Base-by-base conservation (phyloP, 768 basidiomycete species). In the Boletellus ananas region DNA sequence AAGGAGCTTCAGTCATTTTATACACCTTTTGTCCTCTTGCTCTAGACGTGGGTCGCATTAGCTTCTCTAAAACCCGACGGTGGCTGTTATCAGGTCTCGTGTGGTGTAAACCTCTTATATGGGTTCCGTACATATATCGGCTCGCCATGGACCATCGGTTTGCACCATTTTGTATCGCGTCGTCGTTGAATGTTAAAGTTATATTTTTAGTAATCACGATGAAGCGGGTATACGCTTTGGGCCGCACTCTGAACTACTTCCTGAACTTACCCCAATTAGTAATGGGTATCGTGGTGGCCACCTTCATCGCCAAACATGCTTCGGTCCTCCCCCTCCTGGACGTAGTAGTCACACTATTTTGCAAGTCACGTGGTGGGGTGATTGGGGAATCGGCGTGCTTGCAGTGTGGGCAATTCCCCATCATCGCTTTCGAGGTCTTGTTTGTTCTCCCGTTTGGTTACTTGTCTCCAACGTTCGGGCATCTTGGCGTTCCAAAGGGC, bases 131-230 rank as follows among this genome's bases (percentile, higher is more conserved):
- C n/a, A 23, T 55, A 8, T 61, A 58, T 42, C 44, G 52, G 20
- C 3, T 55, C 1, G 59, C 60, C 8, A 53, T 58, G 56, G 60
- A 61, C 39, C n/a, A n/a, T n/a, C n/a, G n/a, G n/a, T 45, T 58
- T 60, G 41, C 7, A 55, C 50, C 23, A 12, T 49, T 31, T 4
- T 6, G 1, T 6, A 7, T 25, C 6, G n/a, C 2, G 7, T 9
- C 6, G 12, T 18, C 6, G 8, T 31, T 40, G 23, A 23, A 23
- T 23, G 3, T 6, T 52, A 7, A 60, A 6, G 10, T 6, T 12
- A 6, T 34, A 7, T 25, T 35, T 27, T 12, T 8, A 61, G 60
- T 53, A 10, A 55, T 61, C 42, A 49, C 60, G 60, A 60, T 61
- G 37, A 60, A 42, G 42, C 57, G 60, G 39, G 25, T 61, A 52